Evolutionary conservation across 768 basidiomycete genomes (phyloP).

Genomic region (Tricholoma bakamatsutake): DNA sequence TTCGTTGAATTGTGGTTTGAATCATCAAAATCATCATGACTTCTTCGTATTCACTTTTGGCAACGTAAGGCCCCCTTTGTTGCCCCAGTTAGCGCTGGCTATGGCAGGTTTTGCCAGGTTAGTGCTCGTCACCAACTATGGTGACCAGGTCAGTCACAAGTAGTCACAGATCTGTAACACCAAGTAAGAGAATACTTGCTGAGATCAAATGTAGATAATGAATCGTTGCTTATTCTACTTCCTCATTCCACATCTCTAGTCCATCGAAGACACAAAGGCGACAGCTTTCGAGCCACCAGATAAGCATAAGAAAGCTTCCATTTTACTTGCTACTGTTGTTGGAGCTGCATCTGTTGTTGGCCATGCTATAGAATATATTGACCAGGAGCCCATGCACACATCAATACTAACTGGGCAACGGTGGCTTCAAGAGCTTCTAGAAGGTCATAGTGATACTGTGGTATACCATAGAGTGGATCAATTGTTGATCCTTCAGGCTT

Average conservation of each 20-base stretch:
- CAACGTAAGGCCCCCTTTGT: neutral
- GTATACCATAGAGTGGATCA: constrained; percentile 6
- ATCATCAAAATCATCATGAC: neutral
- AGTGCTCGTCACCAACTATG: neutral
- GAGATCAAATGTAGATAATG: neutral
- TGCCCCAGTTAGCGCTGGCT: neutral
- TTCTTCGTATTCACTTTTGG: neutral
- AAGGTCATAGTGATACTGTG: too few species aligned
- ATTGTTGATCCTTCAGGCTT: neutral
- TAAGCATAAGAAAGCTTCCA: neutral
- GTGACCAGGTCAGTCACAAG: neutral
- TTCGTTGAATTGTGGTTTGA: neutral
- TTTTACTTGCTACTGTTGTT: neutral
- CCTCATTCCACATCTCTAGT: neutral
- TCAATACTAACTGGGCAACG: constrained; percentile 18
- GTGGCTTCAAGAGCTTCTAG: constrained; percentile 21
- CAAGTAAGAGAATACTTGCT: neutral
- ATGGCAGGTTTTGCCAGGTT: neutral
- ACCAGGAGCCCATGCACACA: constrained; percentile 11
- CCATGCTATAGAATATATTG: neutral
- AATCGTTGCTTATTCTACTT: neutral
- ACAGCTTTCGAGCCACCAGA: neutral
- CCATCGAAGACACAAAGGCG: neutral
- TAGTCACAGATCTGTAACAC: neutral
- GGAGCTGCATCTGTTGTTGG: neutral